A percentile compares a stretch with the other conserved stretches of the same genome.
Evolutionary conservation across 192 early-diverging fungal genomes (phyloP).

Genomic region (Backusella mclennaniae): DNA sequence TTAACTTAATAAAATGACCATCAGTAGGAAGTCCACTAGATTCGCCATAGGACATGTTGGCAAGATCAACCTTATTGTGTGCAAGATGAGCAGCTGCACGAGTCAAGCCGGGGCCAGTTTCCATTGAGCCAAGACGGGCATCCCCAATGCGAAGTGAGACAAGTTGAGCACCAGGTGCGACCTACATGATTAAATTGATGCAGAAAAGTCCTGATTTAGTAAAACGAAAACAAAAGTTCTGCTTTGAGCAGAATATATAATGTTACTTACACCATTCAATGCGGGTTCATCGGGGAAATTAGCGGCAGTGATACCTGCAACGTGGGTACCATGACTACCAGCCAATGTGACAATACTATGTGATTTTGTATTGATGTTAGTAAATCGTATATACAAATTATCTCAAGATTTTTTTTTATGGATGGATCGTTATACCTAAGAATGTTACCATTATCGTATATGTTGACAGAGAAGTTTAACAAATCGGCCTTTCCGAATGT

Average conservation of each 20-base stretch:
- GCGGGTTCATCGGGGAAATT: slow-evolving; percentile 82
- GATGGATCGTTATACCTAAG: slow-evolving; percentile 42
- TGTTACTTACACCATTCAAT: slow-evolving; percentile 70
- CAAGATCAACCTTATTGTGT: slow-evolving; percentile 65
- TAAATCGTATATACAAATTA: background rate
- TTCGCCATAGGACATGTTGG: slow-evolving; percentile 92
- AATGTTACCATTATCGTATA: slow-evolving; percentile 81
- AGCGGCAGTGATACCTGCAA: slow-evolving; percentile 91
- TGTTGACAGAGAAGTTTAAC: slow-evolving; percentile 89
- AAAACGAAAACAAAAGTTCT: background rate
- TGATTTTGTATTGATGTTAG: background rate
- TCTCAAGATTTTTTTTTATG: background rate
- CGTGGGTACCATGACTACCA: slow-evolving; percentile 92
- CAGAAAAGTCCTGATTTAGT: slow-evolving; percentile 1
- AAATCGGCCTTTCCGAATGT: slow-evolving; percentile 75
- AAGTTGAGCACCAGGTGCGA: slow-evolving; percentile 95
- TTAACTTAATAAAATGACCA: slow-evolving; percentile 80
- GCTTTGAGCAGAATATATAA: background rate
- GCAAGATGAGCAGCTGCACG: slow-evolving; percentile 78
- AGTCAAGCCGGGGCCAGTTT: slow-evolving; percentile 80
- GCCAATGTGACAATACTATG: slow-evolving; percentile 75
- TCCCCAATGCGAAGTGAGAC: slow-evolving; percentile 95
- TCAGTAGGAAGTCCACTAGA: slow-evolving; percentile 61
- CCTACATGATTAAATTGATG: slow-evolving; percentile 25
- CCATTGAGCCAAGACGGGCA: slow-evolving; percentile 58